These are phyloP conservation scores for Metschnikowia similis DNA, from an alignment of 805 yeast genomes.

Conservation along the genomic window DNA sequence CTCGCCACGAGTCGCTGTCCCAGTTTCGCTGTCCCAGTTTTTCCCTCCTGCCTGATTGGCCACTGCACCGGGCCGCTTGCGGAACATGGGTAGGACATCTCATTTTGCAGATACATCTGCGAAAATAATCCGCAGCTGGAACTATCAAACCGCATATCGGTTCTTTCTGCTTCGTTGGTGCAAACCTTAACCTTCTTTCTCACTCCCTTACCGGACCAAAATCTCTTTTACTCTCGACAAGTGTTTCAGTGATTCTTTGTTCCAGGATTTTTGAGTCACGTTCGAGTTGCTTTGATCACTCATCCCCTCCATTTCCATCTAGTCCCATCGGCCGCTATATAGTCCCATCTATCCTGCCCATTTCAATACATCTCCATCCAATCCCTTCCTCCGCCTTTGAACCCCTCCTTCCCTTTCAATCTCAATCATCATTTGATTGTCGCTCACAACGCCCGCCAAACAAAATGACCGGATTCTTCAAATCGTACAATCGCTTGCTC, in stretches of 20 bases:
- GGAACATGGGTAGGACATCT: neutral
- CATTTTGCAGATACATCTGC: constrained; percentile 1
- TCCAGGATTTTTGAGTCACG: too few species aligned
- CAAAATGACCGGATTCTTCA: constrained; percentile 14
- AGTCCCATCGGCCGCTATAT: too few species aligned
- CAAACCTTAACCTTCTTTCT: neutral
- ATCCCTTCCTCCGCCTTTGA: too few species aligned
- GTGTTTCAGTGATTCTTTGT: too few species aligned
- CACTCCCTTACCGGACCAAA: neutral
- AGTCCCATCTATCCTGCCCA: too few species aligned
- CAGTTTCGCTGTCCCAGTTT: too few species aligned
- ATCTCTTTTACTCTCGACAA: neutral
- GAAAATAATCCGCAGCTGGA: constrained; percentile 2
- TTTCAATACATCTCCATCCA: too few species aligned
- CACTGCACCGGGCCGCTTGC: neutral
- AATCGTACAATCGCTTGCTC: constrained; percentile 26
- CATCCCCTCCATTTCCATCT: neutral
- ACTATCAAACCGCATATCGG: constrained; percentile 10
- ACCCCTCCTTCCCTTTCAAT: too few species aligned
- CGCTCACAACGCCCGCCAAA: too few species aligned
- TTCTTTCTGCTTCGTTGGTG: constrained; percentile 6
- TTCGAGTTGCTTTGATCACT: too few species aligned
- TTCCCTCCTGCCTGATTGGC: neutral
- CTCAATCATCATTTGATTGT: neutral
- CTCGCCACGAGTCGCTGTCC: too few species aligned